Evolutionary conservation across 1,284 basidiomycete species (phyloP).

Genomic region (Fomitopsis schrenkii): DNA sequence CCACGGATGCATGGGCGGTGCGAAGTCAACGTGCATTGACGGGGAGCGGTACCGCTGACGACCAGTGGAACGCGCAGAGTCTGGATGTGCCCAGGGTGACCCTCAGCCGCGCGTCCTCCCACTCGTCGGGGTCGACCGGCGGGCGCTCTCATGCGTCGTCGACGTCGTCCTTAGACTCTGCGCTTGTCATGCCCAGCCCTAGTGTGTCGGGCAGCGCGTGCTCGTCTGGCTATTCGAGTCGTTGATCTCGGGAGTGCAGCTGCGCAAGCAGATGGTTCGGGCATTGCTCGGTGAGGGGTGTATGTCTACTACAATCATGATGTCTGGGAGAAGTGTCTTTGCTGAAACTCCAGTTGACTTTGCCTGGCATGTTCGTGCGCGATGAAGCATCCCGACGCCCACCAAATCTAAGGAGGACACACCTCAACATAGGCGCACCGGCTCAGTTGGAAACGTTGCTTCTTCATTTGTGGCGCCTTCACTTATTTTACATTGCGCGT

Average conservation of each 20-base stretch:
- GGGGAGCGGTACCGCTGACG: neutral
- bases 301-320: too few relatives aligned
- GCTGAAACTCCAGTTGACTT: too few relatives aligned
- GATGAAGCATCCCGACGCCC: too few relatives aligned
- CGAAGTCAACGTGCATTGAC: neutral
- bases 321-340: too few relatives aligned
- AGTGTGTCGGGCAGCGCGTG: neutral
- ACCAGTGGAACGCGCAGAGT: slow-evolving; percentile 7
- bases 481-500: too few relatives aligned
- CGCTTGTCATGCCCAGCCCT: neutral
- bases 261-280: too few relatives aligned
- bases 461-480: too few relatives aligned
- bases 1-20: neutral
- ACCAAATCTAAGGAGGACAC: too few relatives aligned
- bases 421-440: too few relatives aligned
- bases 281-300: too few relatives aligned
- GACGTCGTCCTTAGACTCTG: neutral
- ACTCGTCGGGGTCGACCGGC: slow-evolving; percentile 15
- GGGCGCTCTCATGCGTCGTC: slow-evolving; percentile 1
- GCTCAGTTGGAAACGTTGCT: too few relatives aligned
- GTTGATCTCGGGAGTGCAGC: neutral
- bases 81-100: slow-evolving; percentile 12
- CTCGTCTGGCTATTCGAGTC: neutral
- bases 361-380: too few relatives aligned
- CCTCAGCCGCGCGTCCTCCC: slow-evolving; percentile 18